A percentile compares a stretch with the other conserved stretches of the same genome.
Conservation (phyloP, 164 flowering plant genomes). For the Protea cynaroides region DNA sequence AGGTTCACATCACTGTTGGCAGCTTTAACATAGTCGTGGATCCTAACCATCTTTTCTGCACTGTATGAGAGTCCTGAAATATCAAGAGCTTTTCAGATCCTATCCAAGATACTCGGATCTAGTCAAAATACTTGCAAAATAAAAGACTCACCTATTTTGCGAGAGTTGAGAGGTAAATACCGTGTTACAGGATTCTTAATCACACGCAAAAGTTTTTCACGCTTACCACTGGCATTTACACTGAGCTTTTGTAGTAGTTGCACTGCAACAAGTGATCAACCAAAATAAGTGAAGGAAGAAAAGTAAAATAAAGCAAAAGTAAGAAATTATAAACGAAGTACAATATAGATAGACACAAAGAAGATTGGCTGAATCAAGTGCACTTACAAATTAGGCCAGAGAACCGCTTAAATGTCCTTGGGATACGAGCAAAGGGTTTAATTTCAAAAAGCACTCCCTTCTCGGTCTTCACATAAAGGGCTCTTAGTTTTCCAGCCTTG, state of each 20-base stretch:
- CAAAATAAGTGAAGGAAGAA: background rate
- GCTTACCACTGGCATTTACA: slow-evolving; percentile 58
- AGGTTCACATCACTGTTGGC: slow-evolving; percentile 37
- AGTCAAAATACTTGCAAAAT: background rate
- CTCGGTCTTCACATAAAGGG: slow-evolving; percentile 80
- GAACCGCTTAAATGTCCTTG: slow-evolving; percentile 85
- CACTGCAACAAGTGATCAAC: slow-evolving; percentile 41
- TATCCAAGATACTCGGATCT: background rate
- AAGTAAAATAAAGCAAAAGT: background rate
- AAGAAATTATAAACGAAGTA: background rate
- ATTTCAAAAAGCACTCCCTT: slow-evolving; percentile 84
- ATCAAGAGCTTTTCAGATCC: slow-evolving; percentile 7
- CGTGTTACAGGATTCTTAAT: slow-evolving; percentile 87
- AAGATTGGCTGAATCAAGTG: background rate
- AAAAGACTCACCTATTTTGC: slow-evolving; percentile 59
- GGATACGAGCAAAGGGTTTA: slow-evolving; percentile 89
- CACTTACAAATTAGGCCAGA: slow-evolving; percentile 88
- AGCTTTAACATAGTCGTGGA: slow-evolving; percentile 45
- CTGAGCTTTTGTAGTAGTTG: slow-evolving; percentile 75
- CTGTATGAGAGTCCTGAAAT: slow-evolving; percentile 75
- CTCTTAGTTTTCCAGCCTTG: slow-evolving; percentile 72
- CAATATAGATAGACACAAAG: background rate
- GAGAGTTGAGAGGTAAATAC: slow-evolving; percentile 65
- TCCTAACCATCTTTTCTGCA: slow-evolving; percentile 55
- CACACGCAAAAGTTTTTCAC: slow-evolving; percentile 76